These are phyloP conservation scores for Flaveria bidentis DNA, from an alignment of 129 eudicot species.

Conservation along the genomic window DNA sequence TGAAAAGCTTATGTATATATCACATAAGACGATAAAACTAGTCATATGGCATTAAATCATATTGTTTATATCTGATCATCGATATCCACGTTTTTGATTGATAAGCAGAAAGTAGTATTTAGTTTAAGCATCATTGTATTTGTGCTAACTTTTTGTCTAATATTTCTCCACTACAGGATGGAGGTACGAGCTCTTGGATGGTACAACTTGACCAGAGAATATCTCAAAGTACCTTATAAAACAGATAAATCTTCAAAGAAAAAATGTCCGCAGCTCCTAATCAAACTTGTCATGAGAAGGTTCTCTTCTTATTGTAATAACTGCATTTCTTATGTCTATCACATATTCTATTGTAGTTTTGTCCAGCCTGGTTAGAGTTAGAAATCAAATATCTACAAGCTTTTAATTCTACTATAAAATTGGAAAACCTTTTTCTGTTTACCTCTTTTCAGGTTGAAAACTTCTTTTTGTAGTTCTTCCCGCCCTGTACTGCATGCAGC, in stretches of 20 bases:
- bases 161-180: slow-evolving; percentile 43
- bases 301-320: slow-evolving; percentile 27
- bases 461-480: slow-evolving; percentile 88
- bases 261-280: slow-evolving; percentile 85
- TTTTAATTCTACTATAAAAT: neutral
- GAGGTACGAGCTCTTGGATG: slow-evolving; percentile 96
- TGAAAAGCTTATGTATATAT: neutral
- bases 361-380: neutral
- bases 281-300: slow-evolving; percentile 98
- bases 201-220: slow-evolving; percentile 86
- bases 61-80: neutral
- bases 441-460: slow-evolving; percentile 59
- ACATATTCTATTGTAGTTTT: neutral
- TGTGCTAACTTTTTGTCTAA: slow-evolving; percentile 7
- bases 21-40: neutral
- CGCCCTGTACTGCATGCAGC: slow-evolving; percentile 97
- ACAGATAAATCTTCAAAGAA: slow-evolving; percentile 80
- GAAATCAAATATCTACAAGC: neutral
- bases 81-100: neutral
- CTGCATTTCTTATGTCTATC: neutral
- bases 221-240: slow-evolving; percentile 53
- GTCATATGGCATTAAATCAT: neutral
- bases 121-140: neutral
- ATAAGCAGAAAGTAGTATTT: slow-evolving; percentile 8
- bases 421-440: slow-evolving; percentile 7